These are phyloP conservation scores for Starmerella davenportii DNA, from an alignment of 805 yeast species.

Conservation along the genomic window DNA sequence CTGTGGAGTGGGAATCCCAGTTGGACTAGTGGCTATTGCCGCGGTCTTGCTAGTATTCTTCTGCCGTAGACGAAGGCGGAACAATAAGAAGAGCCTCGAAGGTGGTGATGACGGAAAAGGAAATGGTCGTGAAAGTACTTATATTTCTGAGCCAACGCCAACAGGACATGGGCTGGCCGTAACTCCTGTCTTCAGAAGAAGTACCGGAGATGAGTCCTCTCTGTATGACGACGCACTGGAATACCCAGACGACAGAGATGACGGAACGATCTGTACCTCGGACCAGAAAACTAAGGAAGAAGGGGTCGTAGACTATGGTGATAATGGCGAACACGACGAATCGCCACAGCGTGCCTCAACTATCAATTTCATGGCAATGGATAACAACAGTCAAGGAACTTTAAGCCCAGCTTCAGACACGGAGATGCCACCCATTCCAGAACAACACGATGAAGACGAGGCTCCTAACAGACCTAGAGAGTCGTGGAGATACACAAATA, in stretches of 20 bases:
- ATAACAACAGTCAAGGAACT: constrained; percentile 14
- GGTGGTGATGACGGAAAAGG: constrained; percentile 3
- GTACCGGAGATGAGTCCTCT: constrained; percentile 4
- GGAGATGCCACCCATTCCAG: constrained; percentile 4
- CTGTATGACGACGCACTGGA: constrained; percentile 10
- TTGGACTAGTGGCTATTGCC: constrained; percentile 33
- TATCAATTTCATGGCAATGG: constrained; percentile 23
- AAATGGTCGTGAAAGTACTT: constrained; percentile 5
- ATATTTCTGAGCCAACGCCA: constrained; percentile 16
- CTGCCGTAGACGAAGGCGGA: constrained; percentile 31
- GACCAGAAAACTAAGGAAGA: constrained; percentile 17
- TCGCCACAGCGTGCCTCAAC: constrained; percentile 24
- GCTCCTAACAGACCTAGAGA: constrained; percentile 26
- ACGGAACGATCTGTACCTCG: constrained; percentile 6
- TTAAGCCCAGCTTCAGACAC: constrained; percentile 5
- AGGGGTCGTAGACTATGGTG: constrained; percentile 5
- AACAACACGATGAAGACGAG: constrained; percentile 11
- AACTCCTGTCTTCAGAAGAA: constrained; percentile 16
- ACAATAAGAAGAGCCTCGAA: constrained; percentile 15
- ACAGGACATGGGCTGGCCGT: constrained; percentile 12
- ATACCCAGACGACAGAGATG: constrained; percentile 12
- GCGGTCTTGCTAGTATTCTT: constrained; percentile 35
- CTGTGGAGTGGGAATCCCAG: constrained; percentile 72
- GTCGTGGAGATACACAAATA: constrained; percentile 42
- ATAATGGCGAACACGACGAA: constrained; percentile 16